These are phyloP conservation scores for Venturia oleaginea DNA, from an alignment of 2,329 filamentous ascomycete species.

Conservation along the genomic window DNA sequence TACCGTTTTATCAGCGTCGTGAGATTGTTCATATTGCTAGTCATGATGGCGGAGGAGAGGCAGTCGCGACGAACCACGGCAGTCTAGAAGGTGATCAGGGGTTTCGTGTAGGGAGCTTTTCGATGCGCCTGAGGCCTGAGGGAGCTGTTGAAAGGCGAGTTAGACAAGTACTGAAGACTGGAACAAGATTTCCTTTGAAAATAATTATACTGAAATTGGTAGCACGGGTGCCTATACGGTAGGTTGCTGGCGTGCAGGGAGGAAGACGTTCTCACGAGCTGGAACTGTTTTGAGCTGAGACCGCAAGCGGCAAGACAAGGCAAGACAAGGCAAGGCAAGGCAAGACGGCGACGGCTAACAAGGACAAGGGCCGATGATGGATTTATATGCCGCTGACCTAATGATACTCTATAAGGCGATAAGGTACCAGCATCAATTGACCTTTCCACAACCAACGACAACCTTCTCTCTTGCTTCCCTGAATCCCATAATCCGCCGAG, in stretches of 20 bases:
- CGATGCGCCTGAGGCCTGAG: not conserved
- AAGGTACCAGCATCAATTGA: not conserved
- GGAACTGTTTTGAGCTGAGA: not conserved
- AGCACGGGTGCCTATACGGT: not conserved
- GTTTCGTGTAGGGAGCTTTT: not conserved
- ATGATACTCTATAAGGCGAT: not conserved
- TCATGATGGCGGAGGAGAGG: constrained; percentile 43
- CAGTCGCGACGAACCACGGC: not conserved
- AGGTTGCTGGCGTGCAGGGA: not conserved
- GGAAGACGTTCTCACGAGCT: constrained; percentile 7
- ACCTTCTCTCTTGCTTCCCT: not conserved
- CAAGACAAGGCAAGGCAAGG: not conserved
- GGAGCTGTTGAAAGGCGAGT: not conserved
- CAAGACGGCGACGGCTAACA: not conserved
- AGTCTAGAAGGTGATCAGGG: constrained; percentile 1
- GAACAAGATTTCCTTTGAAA: not conserved
- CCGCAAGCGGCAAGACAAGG: not conserved
- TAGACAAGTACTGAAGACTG: too few relatives aligned
- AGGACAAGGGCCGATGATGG: not conserved
- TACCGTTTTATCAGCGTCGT: constrained; percentile 98
- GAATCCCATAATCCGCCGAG: not conserved
- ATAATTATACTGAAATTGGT: not conserved
- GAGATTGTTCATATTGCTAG: constrained; percentile 88
- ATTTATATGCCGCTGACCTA: not conserved
- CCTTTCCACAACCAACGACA: not conserved